These are phyloP conservation scores for Pugionium dolabratum DNA, from an alignment of 345 rosid species.

Conservation along the genomic window DNA sequence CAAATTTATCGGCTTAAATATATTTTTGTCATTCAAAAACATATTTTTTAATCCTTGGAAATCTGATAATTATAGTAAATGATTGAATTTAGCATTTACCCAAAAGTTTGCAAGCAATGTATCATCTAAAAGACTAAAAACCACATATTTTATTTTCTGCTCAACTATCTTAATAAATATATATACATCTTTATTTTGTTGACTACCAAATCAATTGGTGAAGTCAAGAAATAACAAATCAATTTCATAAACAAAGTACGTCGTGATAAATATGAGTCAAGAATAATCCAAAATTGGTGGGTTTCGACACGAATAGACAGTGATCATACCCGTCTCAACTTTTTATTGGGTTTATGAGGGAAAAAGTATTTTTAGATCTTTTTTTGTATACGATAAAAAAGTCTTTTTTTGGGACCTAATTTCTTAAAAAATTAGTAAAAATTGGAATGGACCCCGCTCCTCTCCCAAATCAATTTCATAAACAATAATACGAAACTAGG, in stretches of 20 bases:
- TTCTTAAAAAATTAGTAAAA: too few relatives aligned
- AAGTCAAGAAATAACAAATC: background rate
- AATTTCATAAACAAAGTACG: background rate
- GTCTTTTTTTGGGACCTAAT: too few relatives aligned
- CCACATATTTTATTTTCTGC: constrained; percentile 1
- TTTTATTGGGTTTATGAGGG: too few relatives aligned
- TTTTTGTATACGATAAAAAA: too few relatives aligned
- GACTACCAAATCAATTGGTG: constrained; percentile 5
- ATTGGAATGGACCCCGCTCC: too few relatives aligned
- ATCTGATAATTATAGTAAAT: background rate
- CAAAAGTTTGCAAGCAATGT: background rate
- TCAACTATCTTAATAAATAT: background rate
- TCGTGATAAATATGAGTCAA: constrained; percentile 4
- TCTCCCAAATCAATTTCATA: too few relatives aligned
- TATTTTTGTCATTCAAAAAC: too few relatives aligned
- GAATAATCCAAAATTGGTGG: background rate
- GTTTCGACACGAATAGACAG: background rate
- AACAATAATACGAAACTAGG: too few relatives aligned
- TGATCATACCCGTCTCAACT: too few relatives aligned
- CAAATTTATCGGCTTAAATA: too few relatives aligned
- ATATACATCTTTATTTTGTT: background rate
- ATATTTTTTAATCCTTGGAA: too few relatives aligned
- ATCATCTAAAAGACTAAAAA: background rate
- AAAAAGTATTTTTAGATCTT: too few relatives aligned
- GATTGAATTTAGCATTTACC: background rate